A percentile compares a stretch with the other conserved stretches of the same genome.
Evolutionary conservation across 129 eudicot genomes (phyloP).

Genomic region (Centella asiatica): DNA sequence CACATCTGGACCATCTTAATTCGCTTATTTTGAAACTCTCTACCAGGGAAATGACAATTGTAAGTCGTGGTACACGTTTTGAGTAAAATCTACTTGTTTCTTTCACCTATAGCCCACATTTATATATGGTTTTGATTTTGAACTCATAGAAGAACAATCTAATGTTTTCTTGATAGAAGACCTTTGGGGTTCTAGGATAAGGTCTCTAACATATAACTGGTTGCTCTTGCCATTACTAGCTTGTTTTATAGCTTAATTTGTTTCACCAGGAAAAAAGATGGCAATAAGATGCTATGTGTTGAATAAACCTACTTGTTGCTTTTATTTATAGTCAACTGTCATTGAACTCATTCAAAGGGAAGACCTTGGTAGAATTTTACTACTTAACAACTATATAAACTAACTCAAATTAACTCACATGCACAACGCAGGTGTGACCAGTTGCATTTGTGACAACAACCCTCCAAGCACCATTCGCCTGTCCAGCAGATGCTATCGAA

Average conservation of each 20-base stretch:
- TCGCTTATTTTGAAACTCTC: background rate
- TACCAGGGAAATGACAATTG: background rate
- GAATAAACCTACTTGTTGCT: too few relatives aligned
- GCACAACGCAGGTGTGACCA: conserved; percentile 91
- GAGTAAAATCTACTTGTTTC: background rate
- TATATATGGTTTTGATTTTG: background rate
- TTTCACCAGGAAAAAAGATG: too few relatives aligned
- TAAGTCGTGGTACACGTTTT: too few relatives aligned
- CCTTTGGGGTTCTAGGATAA: too few relatives aligned
- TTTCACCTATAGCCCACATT: background rate
- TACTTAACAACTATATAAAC: background rate
- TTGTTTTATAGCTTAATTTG: too few relatives aligned
- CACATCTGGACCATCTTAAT: background rate
- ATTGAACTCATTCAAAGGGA: too few relatives aligned
- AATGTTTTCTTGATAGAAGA: background rate
- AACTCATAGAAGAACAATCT: background rate
- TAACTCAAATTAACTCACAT: conserved; percentile 51
- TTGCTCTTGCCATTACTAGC: too few relatives aligned
- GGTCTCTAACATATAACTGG: too few relatives aligned
- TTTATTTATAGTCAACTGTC: too few relatives aligned
- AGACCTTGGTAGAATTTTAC: background rate
- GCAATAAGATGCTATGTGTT: too few relatives aligned
- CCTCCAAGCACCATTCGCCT: conserved; percentile 94
- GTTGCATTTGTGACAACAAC: conserved; percentile 84
- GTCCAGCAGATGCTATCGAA: conserved; percentile 64